Conservation (phyloP, 805 yeast genomes). For the Millerozyma miso region DNA sequence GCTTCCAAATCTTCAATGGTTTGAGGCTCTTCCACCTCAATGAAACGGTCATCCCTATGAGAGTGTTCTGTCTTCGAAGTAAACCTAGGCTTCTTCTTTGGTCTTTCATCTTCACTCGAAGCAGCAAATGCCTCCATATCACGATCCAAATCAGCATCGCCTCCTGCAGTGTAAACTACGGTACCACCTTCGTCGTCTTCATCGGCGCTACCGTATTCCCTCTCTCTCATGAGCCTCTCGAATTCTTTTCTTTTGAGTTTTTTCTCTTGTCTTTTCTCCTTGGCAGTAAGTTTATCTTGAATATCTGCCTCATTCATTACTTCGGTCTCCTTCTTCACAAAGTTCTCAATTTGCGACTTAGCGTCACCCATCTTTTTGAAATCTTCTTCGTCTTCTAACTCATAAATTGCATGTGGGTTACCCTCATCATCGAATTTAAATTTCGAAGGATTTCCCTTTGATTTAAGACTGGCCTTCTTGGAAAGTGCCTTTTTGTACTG, state of each 20-base stretch:
- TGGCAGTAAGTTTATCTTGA: slow-evolving; percentile 74
- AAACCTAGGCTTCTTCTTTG: slow-evolving; percentile 45
- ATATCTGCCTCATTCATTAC: slow-evolving; percentile 69
- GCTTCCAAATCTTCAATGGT: slow-evolving; percentile 93
- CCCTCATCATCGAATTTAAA: slow-evolving; percentile 93
- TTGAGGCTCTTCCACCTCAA: slow-evolving; percentile 84
- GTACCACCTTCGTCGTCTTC: slow-evolving; percentile 25
- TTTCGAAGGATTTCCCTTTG: slow-evolving; percentile 69
- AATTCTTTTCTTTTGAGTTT: slow-evolving; percentile 82
- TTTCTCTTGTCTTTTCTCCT: slow-evolving; percentile 78
- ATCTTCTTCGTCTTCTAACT: slow-evolving; percentile 84
- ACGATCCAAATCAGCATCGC: slow-evolving; percentile 39
- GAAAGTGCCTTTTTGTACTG: slow-evolving; percentile 82
- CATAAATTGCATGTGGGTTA: slow-evolving; percentile 84
- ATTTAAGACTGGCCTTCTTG: slow-evolving; percentile 64
- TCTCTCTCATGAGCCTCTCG: slow-evolving; percentile 53
- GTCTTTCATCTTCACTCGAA: slow-evolving; percentile 16
- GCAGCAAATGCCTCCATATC: slow-evolving; percentile 41
- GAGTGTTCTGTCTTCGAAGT: slow-evolving; percentile 36
- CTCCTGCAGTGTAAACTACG: slow-evolving; percentile 16
- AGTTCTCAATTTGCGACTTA: slow-evolving; percentile 59
- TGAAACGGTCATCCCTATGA: slow-evolving; percentile 26
- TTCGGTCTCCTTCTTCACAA: slow-evolving; percentile 60
- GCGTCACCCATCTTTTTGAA: slow-evolving; percentile 75
- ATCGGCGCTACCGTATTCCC: slow-evolving; percentile 30